Conservation (phyloP, 2,329 filamentous ascomycete species). For the Xylariales sp. region DNA sequence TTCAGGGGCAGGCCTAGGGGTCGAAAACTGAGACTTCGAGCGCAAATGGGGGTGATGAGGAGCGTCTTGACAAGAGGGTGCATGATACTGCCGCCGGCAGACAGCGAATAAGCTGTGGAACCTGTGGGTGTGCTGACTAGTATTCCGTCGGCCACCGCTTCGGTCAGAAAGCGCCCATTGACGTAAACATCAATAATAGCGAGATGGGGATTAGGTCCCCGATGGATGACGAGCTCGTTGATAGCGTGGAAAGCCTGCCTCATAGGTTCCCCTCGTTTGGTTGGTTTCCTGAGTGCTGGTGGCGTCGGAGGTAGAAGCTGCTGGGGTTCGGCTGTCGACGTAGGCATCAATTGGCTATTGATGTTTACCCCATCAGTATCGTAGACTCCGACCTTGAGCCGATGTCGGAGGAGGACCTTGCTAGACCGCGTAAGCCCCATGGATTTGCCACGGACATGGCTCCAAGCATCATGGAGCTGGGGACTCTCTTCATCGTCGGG, state of each 20-base stretch:
- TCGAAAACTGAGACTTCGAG: conserved; percentile 89
- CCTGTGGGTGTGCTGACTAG: conserved; percentile 94
- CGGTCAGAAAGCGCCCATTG: conserved; percentile 88
- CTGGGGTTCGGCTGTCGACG: conserved; percentile 58
- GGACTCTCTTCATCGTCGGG: conserved; percentile 46
- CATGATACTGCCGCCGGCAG: conserved; percentile 90
- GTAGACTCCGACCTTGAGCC: conserved; percentile 87
- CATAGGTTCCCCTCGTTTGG: conserved; percentile 30
- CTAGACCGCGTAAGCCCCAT: conserved; percentile 80
- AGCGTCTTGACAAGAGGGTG: conserved; percentile 91
- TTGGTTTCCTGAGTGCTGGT: conserved; percentile 20
- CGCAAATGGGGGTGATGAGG: conserved; percentile 93
- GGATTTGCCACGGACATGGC: conserved; percentile 79
- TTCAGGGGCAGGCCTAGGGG: conserved; percentile 90
- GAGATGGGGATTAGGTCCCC: conserved; percentile 88
- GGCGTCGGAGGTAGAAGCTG: conserved; percentile 51
- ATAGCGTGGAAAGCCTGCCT: conserved; percentile 74
- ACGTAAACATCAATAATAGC: conserved; percentile 93
- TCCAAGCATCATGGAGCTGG: conserved; percentile 66
- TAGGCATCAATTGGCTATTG: conserved; percentile 63
- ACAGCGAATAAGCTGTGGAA: conserved; percentile 95
- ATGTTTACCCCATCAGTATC: conserved; percentile 73
- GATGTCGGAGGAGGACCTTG: conserved; percentile 85
- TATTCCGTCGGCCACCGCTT: conserved; percentile 94
- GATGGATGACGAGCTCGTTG: conserved; percentile 95